Base-by-base conservation (phyloP, 805 yeast genomes). In the Candida dajiaensis region DNA sequence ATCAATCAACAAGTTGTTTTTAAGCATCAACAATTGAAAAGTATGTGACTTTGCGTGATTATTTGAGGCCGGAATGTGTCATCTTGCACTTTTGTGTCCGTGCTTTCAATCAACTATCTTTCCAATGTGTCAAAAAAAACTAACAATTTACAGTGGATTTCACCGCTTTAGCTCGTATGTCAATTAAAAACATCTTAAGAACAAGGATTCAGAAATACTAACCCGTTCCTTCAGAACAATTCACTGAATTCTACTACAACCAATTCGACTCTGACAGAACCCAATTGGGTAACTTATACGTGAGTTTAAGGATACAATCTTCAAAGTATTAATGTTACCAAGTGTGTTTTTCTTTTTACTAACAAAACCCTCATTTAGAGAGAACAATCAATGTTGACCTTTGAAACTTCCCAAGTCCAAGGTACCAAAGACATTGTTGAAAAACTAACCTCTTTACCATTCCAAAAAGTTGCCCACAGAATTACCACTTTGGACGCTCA, bases 401-500 rank as follows among this genome's bases (percentile, higher is more conserved):
- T 94, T 61, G 99, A 94, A 73, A 83, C 90, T 46, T 75, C 89
- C 49, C 97, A 92, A 75, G 76, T 86, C 55, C 99, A 92, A 74
- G 99, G 99, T 57, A 87, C 95, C 48, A 83, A 84, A 72, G 84
- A 75, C 60, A 94, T 94, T 62, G 89, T 94, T 53, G 98, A 94
- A 73, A 92, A 94, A 68, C 79, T 94, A 56, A 82, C 80, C 49
- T 78, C 89, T 35, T 77, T 94, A 60, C 97, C 97, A 44, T 94
- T 94, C 77, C 84, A 78, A 66, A 89, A 89, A 71, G 97, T 94
- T 48, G 84, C 80, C 43, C 99, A 94, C 74, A 79, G 95, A 72
- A 85, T 94, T 64, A 83, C 95, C 46, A 92, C 98, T 39, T 78
- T 94, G 63, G 98, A 94, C 63, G 98, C 98, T 40, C 99, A 94